phyloP scores from a whole-genome alignment of 2,329 filamentous ascomycete genomes.

The Colletotrichum filicis region DNA sequence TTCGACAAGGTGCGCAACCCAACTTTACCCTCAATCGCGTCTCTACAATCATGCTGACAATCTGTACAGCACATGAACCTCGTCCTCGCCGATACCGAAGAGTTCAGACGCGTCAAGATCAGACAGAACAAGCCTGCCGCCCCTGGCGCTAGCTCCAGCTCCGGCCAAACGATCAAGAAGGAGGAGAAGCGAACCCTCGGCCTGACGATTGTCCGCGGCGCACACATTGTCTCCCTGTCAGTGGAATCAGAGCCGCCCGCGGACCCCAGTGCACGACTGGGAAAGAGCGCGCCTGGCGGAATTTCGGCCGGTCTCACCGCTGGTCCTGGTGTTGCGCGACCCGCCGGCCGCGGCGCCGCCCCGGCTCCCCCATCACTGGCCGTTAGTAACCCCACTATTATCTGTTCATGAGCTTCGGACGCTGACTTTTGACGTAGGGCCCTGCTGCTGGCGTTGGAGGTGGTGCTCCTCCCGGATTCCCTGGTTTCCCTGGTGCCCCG shows the following conservation, averaged over 20 bases:
- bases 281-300: conserved; percentile 77
- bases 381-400: conserved; percentile 55
- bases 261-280: conserved; percentile 90
- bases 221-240: conserved; percentile 92
- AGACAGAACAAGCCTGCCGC: conserved; percentile 80
- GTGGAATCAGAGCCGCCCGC: conserved; percentile 96
- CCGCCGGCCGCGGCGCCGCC: conserved; percentile 84
- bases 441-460: conserved; percentile 90
- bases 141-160: conserved; percentile 69
- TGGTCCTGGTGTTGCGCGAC: conserved; percentile 90
- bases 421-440: conserved; percentile 56
- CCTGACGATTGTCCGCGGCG: conserved; percentile 92
- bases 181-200: conserved; percentile 99
- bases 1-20: conserved; percentile 84
- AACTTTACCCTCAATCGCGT: not conserved
- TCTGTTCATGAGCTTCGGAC: not conserved
- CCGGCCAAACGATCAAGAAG: conserved; percentile 79
- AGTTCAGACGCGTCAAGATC: conserved; percentile 91
- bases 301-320: conserved; percentile 77
- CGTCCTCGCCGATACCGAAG: conserved; percentile 97
- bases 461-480: conserved; percentile 68
- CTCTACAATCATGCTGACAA: conserved; percentile 25
- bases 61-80: conserved; percentile 92
- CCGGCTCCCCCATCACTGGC: conserved; percentile 78
- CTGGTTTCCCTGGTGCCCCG: conserved; percentile 62